A percentile compares a stretch with the other conserved stretches of the same genome.
Evolutionary conservation across 1,284 basidiomycete species (phyloP).

Genomic region (Takashimella koratensis): DNA sequence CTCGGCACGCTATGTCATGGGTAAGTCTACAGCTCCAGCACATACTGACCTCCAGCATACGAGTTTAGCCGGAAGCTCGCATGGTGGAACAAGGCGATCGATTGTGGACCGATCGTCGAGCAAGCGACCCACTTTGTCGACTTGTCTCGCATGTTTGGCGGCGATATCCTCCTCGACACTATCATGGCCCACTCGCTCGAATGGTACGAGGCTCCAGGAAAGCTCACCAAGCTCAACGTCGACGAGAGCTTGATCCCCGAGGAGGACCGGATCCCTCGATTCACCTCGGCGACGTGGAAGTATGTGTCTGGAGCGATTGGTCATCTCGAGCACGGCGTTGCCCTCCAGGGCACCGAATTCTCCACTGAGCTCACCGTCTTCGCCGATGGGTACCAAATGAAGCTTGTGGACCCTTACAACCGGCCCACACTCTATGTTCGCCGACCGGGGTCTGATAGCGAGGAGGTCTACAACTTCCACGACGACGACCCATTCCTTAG

Average conservation of each 20-base stretch:
- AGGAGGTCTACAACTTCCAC: constrained; percentile 63
- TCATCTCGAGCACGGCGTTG: constrained; percentile 73
- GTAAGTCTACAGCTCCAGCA: constrained; percentile 4
- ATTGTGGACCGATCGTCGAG: constrained; percentile 76
- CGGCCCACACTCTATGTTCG: constrained; percentile 72
- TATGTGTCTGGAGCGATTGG: constrained; percentile 84
- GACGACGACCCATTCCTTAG: constrained; percentile 86
- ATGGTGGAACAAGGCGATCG: constrained; percentile 88
- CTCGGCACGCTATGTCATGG: constrained; percentile 71
- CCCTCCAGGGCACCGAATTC: constrained; percentile 78
- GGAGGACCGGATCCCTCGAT: constrained; percentile 32
- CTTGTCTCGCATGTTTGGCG: constrained; percentile 90
- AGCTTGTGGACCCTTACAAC: constrained; percentile 70
- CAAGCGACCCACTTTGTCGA: constrained; percentile 80
- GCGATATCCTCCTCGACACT: constrained; percentile 78
- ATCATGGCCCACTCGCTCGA: constrained; percentile 80
- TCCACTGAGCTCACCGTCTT: constrained; percentile 82
- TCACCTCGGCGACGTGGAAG: constrained; percentile 54
- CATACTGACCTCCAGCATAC: constrained; percentile 10
- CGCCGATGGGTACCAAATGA: constrained; percentile 72
- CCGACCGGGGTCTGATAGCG: constrained; percentile 70
- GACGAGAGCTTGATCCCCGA: constrained; percentile 31
- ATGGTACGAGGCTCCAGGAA: constrained; percentile 80
- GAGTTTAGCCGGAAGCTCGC: constrained; percentile 15
- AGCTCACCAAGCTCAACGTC: constrained; percentile 53